Base-by-base conservation (phyloP, 108 stramenopile genomes). In the Fistulifera solaris region DNA sequence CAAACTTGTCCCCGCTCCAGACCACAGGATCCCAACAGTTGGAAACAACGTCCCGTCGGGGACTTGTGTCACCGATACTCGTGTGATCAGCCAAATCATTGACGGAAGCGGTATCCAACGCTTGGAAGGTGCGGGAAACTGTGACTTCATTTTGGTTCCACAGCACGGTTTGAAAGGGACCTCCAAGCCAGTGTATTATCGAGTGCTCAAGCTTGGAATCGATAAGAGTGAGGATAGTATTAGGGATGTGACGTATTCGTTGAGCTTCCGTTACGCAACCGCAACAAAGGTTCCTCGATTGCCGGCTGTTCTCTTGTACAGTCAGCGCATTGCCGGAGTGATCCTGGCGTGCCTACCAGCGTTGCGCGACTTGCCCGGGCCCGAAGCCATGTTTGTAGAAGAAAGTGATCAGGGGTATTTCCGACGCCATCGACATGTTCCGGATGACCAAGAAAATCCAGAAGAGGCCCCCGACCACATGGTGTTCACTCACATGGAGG, bases 101-200 rank as follows among this genome's bases (percentile, higher is more conserved):
- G 21, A 52, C 23, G 18, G 25, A 26, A 52, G 11, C 18, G 18
- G 27, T 25, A 7, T 39, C 5, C 7, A 52, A 21, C 5, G 4
- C 10, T 19, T 52, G 7, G 27, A 52, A 28, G 16, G 27, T 38
- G 52, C 6, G 3, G 38, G 52, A 28, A 52, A 52, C 7, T 11
- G 23, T 23, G 52, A 52, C 10, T 52, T 52, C 38, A 22, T 52
- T 6, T 26, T 52, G 19, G 38, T 39, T 3, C 35, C 52, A 3
- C 52, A 52, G 23, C 21, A 23, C 6, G 52, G 52, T 3, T 11
- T 52, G 18, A 52, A 28, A 11, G 52, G 52, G 18, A 52, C 52
- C 6, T 52, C 52, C 52, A 52, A 26, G 52, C 52, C 52, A 3
- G 52, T 52, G 25, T 52, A 52, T 11, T 52, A 52, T 26, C 19